A percentile compares a stretch with the other conserved stretches of the same genome.
phyloP scores from a whole-genome alignment of 805 yeast genomes.

The Blastobotrys americana region DNA sequence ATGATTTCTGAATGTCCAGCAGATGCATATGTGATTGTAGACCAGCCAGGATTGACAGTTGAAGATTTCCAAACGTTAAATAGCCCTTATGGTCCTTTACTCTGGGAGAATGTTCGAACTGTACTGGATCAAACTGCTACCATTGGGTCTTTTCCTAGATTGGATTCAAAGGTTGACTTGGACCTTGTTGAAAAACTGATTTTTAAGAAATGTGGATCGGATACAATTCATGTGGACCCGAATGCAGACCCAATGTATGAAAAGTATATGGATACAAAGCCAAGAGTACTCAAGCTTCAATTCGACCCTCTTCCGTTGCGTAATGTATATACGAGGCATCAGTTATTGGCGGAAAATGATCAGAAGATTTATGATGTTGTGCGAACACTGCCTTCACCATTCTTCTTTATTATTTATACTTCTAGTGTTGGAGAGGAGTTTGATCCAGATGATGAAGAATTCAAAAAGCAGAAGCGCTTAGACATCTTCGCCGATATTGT shows the following conservation, averaged over 20 bases:
- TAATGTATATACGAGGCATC: slow-evolving; percentile 29
- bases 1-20: slow-evolving; percentile 39
- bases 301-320: slow-evolving; percentile 41
- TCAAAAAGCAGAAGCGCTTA: slow-evolving; percentile 7
- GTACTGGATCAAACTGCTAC: slow-evolving; percentile 18
- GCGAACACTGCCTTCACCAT: slow-evolving; percentile 71
- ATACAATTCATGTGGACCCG: slow-evolving; percentile 33
- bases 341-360: slow-evolving; percentile 37
- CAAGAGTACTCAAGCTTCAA: slow-evolving; percentile 50
- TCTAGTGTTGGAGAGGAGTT: slow-evolving; percentile 28
- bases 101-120: slow-evolving; percentile 18
- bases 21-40: slow-evolving; percentile 46
- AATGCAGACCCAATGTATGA: slow-evolving; percentile 21
- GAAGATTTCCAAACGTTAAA: slow-evolving; percentile 37
- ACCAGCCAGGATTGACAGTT: slow-evolving; percentile 46
- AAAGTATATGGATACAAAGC: slow-evolving; percentile 52
- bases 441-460: slow-evolving; percentile 11
- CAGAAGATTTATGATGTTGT: slow-evolving; percentile 46
- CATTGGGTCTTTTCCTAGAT: slow-evolving; percentile 22
- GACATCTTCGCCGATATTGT: slow-evolving; percentile 24
- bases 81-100: slow-evolving; percentile 6
- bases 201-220: slow-evolving; percentile 44
- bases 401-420: slow-evolving; percentile 53
- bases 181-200: slow-evolving; percentile 37
- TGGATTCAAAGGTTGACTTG: slow-evolving; percentile 32